Percentiles rank a stretch among this genome's conserved stretches.
Evolutionary conservation across 2,329 filamentous ascomycete species (phyloP).

Genomic region (Hymenoscyphus albidus): DNA sequence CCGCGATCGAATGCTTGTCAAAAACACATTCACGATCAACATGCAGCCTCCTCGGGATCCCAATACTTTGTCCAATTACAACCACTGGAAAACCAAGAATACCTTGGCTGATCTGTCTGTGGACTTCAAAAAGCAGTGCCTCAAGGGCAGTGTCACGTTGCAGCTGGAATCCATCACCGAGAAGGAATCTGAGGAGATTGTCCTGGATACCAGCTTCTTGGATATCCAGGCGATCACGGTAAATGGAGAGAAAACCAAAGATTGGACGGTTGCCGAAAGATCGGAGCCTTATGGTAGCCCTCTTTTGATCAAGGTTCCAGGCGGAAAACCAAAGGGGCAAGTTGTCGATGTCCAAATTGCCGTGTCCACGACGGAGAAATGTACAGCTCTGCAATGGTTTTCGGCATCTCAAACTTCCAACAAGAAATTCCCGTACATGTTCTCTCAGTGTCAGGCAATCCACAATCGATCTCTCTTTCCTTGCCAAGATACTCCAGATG

Average conservation of each 20-base stretch:
- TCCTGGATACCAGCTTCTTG: slow-evolving; percentile 85
- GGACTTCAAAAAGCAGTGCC: slow-evolving; percentile 74
- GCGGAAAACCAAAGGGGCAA: slow-evolving; percentile 50
- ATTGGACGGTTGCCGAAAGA: slow-evolving; percentile 65
- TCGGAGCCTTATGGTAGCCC: slow-evolving; percentile 72
- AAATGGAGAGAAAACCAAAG: slow-evolving; percentile 53
- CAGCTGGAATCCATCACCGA: slow-evolving; percentile 74
- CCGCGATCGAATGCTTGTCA: slow-evolving; percentile 16
- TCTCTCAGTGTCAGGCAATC: slow-evolving; percentile 96
- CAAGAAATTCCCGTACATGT: slow-evolving; percentile 96
- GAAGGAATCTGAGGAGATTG: slow-evolving; percentile 67
- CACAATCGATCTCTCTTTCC: slow-evolving; percentile 92
- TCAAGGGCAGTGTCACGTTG: slow-evolving; percentile 74
- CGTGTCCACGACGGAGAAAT: slow-evolving; percentile 78
- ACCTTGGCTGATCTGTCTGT: slow-evolving; percentile 78
- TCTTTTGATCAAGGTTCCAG: slow-evolving; percentile 59
- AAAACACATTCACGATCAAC: slow-evolving; percentile 26
- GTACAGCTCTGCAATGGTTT: slow-evolving; percentile 93
- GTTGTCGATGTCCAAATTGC: slow-evolving; percentile 58
- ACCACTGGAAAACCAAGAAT: slow-evolving; percentile 79
- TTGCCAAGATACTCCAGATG: slow-evolving; percentile 94
- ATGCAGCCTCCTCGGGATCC: slow-evolving; percentile 59
- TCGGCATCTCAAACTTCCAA: slow-evolving; percentile 90
- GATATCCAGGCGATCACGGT: slow-evolving; percentile 69
- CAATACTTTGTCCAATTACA: slow-evolving; percentile 89